Conservation (phyloP, 352 stramenopile species). For the Aphanomyces cochlioides region DNA sequence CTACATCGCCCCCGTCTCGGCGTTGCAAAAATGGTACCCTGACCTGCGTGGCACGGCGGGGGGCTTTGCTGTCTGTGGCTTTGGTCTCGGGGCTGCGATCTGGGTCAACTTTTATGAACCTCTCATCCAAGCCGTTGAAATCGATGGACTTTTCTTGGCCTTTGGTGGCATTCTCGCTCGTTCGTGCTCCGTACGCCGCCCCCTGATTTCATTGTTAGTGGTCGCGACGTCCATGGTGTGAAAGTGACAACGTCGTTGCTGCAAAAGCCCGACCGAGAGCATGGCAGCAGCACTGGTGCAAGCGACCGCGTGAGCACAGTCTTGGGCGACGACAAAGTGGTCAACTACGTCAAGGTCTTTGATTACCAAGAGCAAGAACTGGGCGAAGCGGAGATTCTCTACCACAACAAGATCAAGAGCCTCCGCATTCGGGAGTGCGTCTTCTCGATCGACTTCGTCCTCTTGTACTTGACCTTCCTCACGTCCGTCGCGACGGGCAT, state of each 20-base stretch:
- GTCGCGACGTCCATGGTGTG: slow-evolving; percentile 58
- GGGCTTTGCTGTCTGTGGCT: slow-evolving; percentile 57
- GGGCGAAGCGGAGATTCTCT: neutral
- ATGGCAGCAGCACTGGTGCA: neutral
- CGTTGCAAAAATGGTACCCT: slow-evolving; percentile 70
- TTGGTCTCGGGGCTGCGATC: slow-evolving; percentile 51
- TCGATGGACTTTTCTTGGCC: slow-evolving; percentile 50
- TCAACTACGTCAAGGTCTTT: neutral
- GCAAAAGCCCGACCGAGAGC: neutral
- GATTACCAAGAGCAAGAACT: slow-evolving; percentile 13
- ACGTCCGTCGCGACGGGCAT: slow-evolving; percentile 58
- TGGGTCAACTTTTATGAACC: slow-evolving; percentile 59
- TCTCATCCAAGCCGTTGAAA: slow-evolving; percentile 42
- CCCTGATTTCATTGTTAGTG: slow-evolving; percentile 41
- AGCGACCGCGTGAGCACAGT: neutral
- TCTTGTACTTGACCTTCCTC: slow-evolving; percentile 36
- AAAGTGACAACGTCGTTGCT: neutral
- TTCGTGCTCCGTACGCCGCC: slow-evolving; percentile 47
- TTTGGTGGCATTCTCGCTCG: slow-evolving; percentile 43
- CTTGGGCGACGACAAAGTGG: neutral
- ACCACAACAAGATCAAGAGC: slow-evolving; percentile 17
- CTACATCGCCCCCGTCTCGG: slow-evolving; percentile 63
- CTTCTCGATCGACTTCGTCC: neutral
- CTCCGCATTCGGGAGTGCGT: slow-evolving; percentile 22
- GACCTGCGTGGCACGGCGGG: slow-evolving; percentile 65